Conservation (phyloP, 495 filamentous ascomycete species). For the Penicillium mononematosum region DNA sequence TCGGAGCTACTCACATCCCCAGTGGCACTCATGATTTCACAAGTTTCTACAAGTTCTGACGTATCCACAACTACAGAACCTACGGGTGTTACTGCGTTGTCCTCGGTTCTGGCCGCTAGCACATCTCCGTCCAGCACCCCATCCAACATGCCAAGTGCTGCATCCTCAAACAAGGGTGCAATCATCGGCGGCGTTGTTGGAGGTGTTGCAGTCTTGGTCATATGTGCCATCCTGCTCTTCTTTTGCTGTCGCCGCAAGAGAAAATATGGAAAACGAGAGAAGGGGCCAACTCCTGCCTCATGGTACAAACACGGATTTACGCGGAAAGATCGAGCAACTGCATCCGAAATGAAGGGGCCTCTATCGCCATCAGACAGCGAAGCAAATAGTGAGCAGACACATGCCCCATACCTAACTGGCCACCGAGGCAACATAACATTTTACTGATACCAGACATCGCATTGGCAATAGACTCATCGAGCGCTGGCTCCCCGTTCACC, state of each 20-base stretch:
- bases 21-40: not conserved
- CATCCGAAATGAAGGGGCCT: not conserved
- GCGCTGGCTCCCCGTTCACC: not conserved
- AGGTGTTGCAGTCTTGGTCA: slow-evolving; percentile 20
- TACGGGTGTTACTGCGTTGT: not conserved
- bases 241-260: slow-evolving; percentile 28
- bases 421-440: not conserved
- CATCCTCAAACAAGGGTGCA: slow-evolving; percentile 11
- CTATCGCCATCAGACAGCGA: slow-evolving; percentile 5
- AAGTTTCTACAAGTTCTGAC: not conserved
- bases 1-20: not conserved
- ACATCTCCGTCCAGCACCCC: slow-evolving; percentile 6
- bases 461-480: not conserved
- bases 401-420: not conserved
- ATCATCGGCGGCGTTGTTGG: slow-evolving; percentile 36
- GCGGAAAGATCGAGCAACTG: slow-evolving; percentile 6
- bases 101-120: not conserved
- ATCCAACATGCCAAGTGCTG: slow-evolving; percentile 1
- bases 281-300: slow-evolving; percentile 6
- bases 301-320: not conserved
- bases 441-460: not conserved
- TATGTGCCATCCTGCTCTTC: slow-evolving; percentile 21
- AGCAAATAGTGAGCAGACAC: not conserved
- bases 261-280: slow-evolving; percentile 4
- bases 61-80: not conserved